Evolutionary conservation across 2,329 filamentous ascomycete genomes (phyloP), one percentile per base, ranked within the genome.

Genomic region (Colletotrichum sp.): DNA sequence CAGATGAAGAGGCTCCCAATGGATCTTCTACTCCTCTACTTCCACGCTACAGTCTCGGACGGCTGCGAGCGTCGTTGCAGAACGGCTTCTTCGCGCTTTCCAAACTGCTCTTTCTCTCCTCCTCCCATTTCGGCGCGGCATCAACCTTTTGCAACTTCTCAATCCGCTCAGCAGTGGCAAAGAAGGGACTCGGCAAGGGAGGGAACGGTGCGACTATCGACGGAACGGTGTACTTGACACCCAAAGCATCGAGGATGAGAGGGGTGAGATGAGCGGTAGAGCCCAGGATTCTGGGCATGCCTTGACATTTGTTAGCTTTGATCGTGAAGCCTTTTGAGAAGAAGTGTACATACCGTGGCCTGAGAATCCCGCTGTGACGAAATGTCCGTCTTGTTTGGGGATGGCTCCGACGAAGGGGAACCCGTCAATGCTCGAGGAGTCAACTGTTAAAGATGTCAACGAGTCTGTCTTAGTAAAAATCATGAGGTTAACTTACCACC

Each of bases 401-500:
- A 66, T 48, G 9, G 63, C 36, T 2, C 63, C 63, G 14, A 66
- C 63, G 1, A 66, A 66, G 3, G 63, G 63, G 36, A 66, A 66
- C 5, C 24, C 36, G 63, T 66, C 63, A 28, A 66, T 66, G n/a
- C 63, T 66, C 63, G 30, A 52, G 24, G 63, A 66, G 63, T 66
- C 63, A 9, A 66, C 63, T 66, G 18, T 21, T 3, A 55, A 28
- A 52, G 4, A 1, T 36, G 28, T 34, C 30, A 21, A 0, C 18
- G 1, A 0, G 1, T 52, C 43, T 21, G n/a, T 4, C 7, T 4
- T 3, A 4, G n/a, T 52, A 21, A 13, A 0, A 4, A 5, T 55
- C 12, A 18, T 13, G 2, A 32, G n/a, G 21, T 1, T 1, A 9
- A 24, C 30, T 34, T 55, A 66, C 63, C 63, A 30, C 63, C 63